These are phyloP conservation scores for Geosiphon pyriformis DNA, from an alignment of 192 early-diverging fungal species.

Conservation along the genomic window DNA sequence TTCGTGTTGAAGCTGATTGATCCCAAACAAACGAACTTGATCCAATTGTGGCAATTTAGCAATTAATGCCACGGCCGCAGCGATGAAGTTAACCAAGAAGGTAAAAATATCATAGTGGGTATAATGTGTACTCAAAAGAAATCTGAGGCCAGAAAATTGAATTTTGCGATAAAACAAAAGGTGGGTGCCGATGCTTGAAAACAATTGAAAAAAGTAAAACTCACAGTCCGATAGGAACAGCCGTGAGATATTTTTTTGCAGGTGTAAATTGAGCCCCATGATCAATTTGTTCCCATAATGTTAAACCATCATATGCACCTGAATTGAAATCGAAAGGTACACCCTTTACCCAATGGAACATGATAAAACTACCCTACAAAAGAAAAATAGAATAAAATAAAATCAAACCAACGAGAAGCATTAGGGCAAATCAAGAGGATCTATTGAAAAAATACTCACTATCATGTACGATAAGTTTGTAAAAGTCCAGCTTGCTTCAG, in stretches of 20 bases:
- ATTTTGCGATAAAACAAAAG: neutral
- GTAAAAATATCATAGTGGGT: constrained; percentile 89
- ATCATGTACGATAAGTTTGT: constrained; percentile 89
- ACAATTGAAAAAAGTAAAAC: constrained; percentile 29
- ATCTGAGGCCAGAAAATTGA: constrained; percentile 42
- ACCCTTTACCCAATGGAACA: constrained; percentile 98
- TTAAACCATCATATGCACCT: constrained; percentile 87
- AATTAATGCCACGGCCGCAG: constrained; percentile 76
- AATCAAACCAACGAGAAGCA: neutral
- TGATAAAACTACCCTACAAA: constrained; percentile 84
- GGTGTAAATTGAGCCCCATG: constrained; percentile 95
- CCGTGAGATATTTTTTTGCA: constrained; percentile 95
- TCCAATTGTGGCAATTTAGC: constrained; percentile 90
- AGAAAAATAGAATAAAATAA: neutral
- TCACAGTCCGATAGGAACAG: constrained; percentile 91
- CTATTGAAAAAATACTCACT: constrained; percentile 51
- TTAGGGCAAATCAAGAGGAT: too few species aligned
- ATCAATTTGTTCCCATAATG: constrained; percentile 99
- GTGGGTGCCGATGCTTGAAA: neutral
- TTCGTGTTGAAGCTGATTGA: constrained; percentile 60
- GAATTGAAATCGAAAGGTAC: constrained; percentile 92
- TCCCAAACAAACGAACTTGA: constrained; percentile 90
- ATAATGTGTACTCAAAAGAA: constrained; percentile 93
- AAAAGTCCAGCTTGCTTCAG: constrained; percentile 94
- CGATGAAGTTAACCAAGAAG: constrained; percentile 87